Conservation (phyloP, 2,329 filamentous ascomycete species). For the Calonectria pauciramosa region DNA sequence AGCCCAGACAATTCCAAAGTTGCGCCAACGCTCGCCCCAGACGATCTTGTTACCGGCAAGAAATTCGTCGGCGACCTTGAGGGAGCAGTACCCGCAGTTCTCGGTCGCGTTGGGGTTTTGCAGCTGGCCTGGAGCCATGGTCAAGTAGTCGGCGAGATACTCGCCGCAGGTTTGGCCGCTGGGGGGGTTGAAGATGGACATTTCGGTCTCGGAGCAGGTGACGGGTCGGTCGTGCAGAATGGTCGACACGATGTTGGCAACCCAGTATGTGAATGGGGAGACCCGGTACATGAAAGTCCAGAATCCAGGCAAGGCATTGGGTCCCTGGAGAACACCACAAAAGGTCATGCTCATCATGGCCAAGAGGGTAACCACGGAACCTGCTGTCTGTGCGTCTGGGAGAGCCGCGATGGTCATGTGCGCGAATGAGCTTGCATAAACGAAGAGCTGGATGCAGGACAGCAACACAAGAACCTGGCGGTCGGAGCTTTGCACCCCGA, state of each 20-base stretch:
- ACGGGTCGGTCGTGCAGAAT: conserved; percentile 68
- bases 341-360: conserved; percentile 66
- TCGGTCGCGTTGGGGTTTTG: conserved; percentile 67
- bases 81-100: conserved; percentile 75
- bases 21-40: conserved; percentile 70
- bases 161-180: conserved; percentile 14
- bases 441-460: conserved; percentile 71
- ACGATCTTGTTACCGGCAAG: conserved; percentile 57
- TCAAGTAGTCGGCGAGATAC: conserved; percentile 14
- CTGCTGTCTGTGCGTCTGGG: conserved; percentile 72
- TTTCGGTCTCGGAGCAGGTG: conserved; percentile 66
- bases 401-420: conserved; percentile 77
- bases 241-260: conserved; percentile 74
- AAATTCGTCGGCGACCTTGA: conserved; percentile 69
- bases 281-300: conserved; percentile 33
- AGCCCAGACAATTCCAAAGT: conserved; percentile 75
- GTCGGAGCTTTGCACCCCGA: conserved; percentile 62
- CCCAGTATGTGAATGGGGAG: conserved; percentile 49
- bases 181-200: conserved; percentile 73
- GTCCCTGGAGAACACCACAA: conserved; percentile 71
- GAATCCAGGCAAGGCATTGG: conserved; percentile 48
- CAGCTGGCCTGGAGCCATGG: conserved; percentile 62
- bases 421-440: conserved; percentile 77
- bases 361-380: conserved; percentile 41
- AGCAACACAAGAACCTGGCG: conserved; percentile 71